phyloP scores from a whole-genome alignment of 441 rosid genomes.

The Croton setiger region DNA sequence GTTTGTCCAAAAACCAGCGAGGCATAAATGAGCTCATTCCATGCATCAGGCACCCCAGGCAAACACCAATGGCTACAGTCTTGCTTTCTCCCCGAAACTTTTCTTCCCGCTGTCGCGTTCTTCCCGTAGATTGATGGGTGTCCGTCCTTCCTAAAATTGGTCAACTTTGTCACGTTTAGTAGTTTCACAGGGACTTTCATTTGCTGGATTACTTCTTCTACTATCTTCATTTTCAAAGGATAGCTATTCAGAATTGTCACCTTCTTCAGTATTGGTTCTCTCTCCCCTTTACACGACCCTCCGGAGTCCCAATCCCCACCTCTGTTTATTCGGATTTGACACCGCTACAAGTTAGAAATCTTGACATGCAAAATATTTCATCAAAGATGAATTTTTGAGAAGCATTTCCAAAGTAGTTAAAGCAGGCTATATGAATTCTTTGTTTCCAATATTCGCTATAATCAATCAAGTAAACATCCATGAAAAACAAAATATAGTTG shows the following conservation, averaged over 20 bases:
- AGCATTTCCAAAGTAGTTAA: too few relatives aligned
- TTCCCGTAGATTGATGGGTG: slow-evolving; percentile 86
- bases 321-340: slow-evolving; percentile 32
- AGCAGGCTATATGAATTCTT: too few relatives aligned
- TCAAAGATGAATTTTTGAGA: too few relatives aligned
- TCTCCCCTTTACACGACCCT: slow-evolving; percentile 80
- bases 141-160: slow-evolving; percentile 89
- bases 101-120: slow-evolving; percentile 34
- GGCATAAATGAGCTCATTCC: slow-evolving; percentile 87
- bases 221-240: slow-evolving; percentile 87
- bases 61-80: slow-evolving; percentile 99
- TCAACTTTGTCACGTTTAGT: slow-evolving; percentile 73
- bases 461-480: too few relatives aligned
- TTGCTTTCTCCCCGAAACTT: slow-evolving; percentile 46
- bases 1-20: slow-evolving; percentile 38
- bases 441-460: too few relatives aligned
- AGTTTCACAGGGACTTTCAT: slow-evolving; percentile 57
- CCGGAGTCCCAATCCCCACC: slow-evolving; percentile 99
- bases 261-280: slow-evolving; percentile 47
- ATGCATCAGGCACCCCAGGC: slow-evolving; percentile 88
- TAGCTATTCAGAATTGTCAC: slow-evolving; percentile 59
- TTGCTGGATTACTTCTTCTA: slow-evolving; percentile 63
- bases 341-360: not conserved
- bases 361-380: not conserved
- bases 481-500: too few relatives aligned